Percentiles rank a stretch among this genome's conserved stretches.
Evolutionary conservation across 148 eudicot species (phyloP).

Genomic region (Vaccinium darrowii): DNA sequence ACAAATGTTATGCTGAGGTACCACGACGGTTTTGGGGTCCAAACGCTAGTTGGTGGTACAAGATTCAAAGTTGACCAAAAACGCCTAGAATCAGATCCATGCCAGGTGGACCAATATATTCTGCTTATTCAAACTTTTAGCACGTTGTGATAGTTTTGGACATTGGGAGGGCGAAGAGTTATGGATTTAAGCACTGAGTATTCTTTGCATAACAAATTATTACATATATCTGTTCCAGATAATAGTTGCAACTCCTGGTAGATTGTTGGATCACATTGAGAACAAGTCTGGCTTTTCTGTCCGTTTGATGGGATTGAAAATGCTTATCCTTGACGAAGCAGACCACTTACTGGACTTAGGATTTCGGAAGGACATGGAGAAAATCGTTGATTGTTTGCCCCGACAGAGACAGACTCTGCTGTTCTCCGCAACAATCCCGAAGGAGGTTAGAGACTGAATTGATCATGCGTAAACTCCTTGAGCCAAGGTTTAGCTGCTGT

Average conservation of each 20-base stretch:
- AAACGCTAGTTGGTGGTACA: constrained; percentile 80
- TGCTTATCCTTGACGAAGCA: constrained; percentile 95
- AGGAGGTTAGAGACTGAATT: constrained; percentile 53
- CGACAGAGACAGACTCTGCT: constrained; percentile 82
- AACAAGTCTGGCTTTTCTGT: constrained; percentile 69
- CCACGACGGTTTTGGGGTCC: constrained; percentile 87
- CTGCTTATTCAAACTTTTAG: background rate
- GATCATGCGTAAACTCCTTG: constrained; percentile 6
- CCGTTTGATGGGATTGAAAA: constrained; percentile 79
- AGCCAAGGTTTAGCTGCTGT: constrained; percentile 1
- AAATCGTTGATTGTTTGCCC: constrained; percentile 86
- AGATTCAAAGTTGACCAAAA: constrained; percentile 89
- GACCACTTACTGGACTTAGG: constrained; percentile 86
- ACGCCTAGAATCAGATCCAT: constrained; percentile 71
- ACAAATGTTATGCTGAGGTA: constrained; percentile 77
- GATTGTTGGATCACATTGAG: constrained; percentile 93
- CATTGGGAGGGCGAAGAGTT: background rate
- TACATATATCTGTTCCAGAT: constrained; percentile 44
- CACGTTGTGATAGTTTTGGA: background rate
- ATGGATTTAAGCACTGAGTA: background rate
- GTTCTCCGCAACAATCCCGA: constrained; percentile 88
- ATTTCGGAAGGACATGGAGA: constrained; percentile 85
- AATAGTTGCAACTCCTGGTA: constrained; percentile 92
- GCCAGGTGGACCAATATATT: constrained; percentile 56
- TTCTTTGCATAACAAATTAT: background rate